phyloP scores from a whole-genome alignment of 1,284 basidiomycete species.

The Ustilago lituana region DNA sequence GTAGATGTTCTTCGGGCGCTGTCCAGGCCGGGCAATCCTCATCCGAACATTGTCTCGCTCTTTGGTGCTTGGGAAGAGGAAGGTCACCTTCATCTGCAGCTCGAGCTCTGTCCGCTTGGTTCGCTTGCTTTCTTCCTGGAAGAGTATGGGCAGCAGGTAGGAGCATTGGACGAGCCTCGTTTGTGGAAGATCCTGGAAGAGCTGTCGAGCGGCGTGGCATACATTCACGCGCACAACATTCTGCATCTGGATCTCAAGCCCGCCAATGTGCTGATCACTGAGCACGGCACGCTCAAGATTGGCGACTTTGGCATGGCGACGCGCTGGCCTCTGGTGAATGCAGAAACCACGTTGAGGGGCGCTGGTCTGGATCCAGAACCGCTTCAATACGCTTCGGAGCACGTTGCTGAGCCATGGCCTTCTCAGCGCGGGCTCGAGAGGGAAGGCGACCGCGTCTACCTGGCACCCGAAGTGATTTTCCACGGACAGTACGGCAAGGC shows the following conservation, averaged over 20 bases:
- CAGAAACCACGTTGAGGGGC: slow-evolving; percentile 56
- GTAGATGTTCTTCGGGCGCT: slow-evolving; percentile 90
- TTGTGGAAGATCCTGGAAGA: slow-evolving; percentile 98
- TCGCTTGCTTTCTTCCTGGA: slow-evolving; percentile 91
- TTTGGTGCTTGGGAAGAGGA: slow-evolving; percentile 97
- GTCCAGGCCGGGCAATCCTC: slow-evolving; percentile 65
- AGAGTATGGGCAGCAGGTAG: slow-evolving; percentile 85
- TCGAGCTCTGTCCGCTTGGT: slow-evolving; percentile 92
- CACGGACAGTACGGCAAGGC: slow-evolving; percentile 89
- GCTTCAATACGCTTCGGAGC: slow-evolving; percentile 10
- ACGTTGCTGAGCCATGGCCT: slow-evolving; percentile 24
- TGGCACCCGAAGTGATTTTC: slow-evolving; percentile 92
- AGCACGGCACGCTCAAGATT: slow-evolving; percentile 90
- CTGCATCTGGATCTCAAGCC: slow-evolving; percentile 98
- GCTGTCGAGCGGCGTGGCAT: slow-evolving; percentile 79
- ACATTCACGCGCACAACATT: slow-evolving; percentile 87
- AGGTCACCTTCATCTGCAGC: slow-evolving; percentile 88
- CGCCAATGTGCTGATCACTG: slow-evolving; percentile 92
- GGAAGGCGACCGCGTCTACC: slow-evolving; percentile 97
- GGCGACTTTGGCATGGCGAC: slow-evolving; percentile 86
- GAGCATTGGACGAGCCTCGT: slow-evolving; percentile 86
- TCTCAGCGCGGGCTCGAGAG: slow-evolving; percentile 70
- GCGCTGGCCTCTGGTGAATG: slow-evolving; percentile 60
- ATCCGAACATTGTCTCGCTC: slow-evolving; percentile 77
- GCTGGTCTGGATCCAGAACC: slow-evolving; percentile 47